phyloP scores from a whole-genome alignment of 2,329 filamentous ascomycete species.

The Alternaria sp. region DNA sequence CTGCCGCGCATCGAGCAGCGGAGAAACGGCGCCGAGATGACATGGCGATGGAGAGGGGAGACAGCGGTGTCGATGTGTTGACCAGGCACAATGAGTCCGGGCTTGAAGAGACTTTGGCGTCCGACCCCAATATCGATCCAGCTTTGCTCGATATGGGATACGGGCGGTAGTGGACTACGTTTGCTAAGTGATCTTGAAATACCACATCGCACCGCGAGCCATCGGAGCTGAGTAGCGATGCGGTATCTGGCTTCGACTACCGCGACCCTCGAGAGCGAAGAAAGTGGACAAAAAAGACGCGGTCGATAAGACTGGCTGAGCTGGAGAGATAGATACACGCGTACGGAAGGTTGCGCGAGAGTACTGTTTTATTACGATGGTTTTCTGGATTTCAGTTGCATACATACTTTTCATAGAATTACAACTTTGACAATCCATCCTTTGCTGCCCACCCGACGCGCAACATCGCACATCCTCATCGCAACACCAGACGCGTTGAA shows the following conservation, averaged over 20 bases:
- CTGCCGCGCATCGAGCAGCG: neutral
- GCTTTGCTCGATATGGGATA: neutral
- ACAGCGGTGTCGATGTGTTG: neutral
- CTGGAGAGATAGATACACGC: neutral
- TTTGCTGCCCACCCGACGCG: neutral
- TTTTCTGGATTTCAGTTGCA: neutral
- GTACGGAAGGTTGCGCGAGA: neutral
- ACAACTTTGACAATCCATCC: neutral
- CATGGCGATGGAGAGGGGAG: neutral
- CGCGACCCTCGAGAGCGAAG: neutral
- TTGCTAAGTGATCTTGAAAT: neutral
- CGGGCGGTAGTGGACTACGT: neutral
- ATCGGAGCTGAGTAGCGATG: neutral
- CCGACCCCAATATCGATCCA: neutral
- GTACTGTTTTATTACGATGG: neutral
- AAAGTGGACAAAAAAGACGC: neutral
- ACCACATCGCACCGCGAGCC: neutral
- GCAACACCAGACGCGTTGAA: neutral
- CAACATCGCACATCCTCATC: neutral
- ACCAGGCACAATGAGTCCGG: neutral
- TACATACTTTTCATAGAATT: neutral
- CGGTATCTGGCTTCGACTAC: neutral
- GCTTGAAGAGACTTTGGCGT: neutral
- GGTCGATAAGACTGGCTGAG: neutral
- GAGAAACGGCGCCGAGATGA: neutral